Evolutionary conservation across 495 filamentous ascomycete genomes (phyloP), one percentile per base, ranked within the genome.

Genomic region (Margaritispora aquatica): DNA sequence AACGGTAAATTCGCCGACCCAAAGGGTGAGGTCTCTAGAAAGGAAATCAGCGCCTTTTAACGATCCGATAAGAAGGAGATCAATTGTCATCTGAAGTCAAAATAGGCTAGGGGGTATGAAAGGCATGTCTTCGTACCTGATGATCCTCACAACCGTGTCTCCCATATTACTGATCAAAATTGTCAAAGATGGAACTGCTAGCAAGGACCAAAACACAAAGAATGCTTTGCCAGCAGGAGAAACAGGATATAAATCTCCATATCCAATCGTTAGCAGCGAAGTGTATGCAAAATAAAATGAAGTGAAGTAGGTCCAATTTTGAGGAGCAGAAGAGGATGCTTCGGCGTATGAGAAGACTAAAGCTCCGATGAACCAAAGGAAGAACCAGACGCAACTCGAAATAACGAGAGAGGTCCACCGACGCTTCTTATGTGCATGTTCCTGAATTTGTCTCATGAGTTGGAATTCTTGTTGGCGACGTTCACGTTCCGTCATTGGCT

Each of bases 141-240:
- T 76, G 1, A 72, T 73, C 59, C 86, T 87, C 44, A 96, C 80
- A 38, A 96, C 80, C 0, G 87, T 92, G 65, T 89, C 85, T 8
- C 88, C 87, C 63, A 94, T 90, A 62, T 92, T 89, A 36, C 83
- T 87, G 58, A 96, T 93, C 26, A 96, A 77, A 38, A 94, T 85
- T 0, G 92, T 96, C 67, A 92, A 81, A 2, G 87, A 83, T 1
- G 92, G 92, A 1, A 96, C 74, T 1, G 91, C 89, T 2, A 96
- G 79, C 2, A 96, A 71, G 22, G 88, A 88, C 92, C 92, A 97
- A 61, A 96, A 84, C 8, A 97, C 88, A 72, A 94, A 96, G 67
- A 95, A 93, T 0, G 87, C 72, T 65, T 85, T 88, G 0, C 87
- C 89, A 1, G 84, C 76, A 61, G 88, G 90, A 29, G 83, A 88